These are phyloP conservation scores for Hygrophila difformis DNA, from an alignment of 257 asterid genomes.

Conservation along the genomic window DNA sequence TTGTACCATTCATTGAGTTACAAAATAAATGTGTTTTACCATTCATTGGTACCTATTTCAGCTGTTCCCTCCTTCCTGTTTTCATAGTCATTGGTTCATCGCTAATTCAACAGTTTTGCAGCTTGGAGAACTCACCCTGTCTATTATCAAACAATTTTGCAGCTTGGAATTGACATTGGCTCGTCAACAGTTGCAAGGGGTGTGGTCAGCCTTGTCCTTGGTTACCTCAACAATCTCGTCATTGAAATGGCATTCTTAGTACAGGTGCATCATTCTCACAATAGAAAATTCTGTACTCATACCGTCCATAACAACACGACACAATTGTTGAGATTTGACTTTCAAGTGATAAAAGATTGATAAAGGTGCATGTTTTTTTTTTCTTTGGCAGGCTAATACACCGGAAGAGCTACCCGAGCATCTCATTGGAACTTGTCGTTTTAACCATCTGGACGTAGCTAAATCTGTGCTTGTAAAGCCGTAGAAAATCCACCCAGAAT, in stretches of 20 bases:
- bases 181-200: constrained; percentile 89
- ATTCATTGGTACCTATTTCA: no score
- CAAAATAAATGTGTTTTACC: no score
- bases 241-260: constrained; percentile 83
- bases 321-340: background rate
- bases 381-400: constrained; percentile 74
- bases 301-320: no score
- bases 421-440: constrained; percentile 80
- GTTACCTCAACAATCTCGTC: constrained; percentile 73
- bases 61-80: no score
- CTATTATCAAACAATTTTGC: constrained; percentile 21
- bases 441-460: constrained; percentile 66
- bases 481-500: constrained; percentile 12
- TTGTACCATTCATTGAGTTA: no score
- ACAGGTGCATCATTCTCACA: constrained; percentile 52
- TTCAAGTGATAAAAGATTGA: background rate
- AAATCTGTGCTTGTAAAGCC: constrained; percentile 51
- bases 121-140: no score
- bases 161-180: constrained; percentile 80
- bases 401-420: constrained; percentile 78
- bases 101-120: no score
- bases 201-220: constrained; percentile 82
- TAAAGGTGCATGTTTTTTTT: background rate
- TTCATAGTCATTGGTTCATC: no score
- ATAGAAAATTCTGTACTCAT: no score